Evolutionary conservation across 2,329 filamentous ascomycete genomes (phyloP), one percentile per base, ranked within the genome.

Genomic region (Didymellaceae sp.): DNA sequence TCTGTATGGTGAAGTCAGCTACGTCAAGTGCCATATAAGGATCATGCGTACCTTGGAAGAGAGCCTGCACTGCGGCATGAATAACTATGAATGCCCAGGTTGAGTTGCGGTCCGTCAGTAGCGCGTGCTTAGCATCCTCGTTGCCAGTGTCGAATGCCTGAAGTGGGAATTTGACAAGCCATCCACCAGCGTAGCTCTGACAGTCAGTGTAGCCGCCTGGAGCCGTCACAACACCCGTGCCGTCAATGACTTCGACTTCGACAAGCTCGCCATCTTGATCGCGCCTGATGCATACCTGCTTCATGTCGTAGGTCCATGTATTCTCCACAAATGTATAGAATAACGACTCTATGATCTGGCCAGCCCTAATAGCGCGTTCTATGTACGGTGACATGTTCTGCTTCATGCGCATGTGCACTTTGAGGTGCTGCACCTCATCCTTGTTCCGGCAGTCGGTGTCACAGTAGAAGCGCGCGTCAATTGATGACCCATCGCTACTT

Each of bases 301-400:
- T 41, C 52, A 59, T 49, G 32, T 62, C 59, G 16, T 59, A 50
- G 10, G 49, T 39, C 57, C 59, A 62, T 1, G 59, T 62, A 25
- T 52, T 37, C 32, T 59, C 46, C 28, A 57, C 18, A 34, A 59
- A 57, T 1, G 45, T 10, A 34, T 53, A 52, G 41, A 60, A 60
- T 4, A 62, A 30, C 11, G 20, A 25, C 33, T 57, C 52, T n/a
- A 42, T 55, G 21, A 56, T 35, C 17, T 51, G 34, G 26, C 57
- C 57, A 9, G 54, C 57, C n/a, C 32, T 41, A 20, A 47, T 31
- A 2, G 55, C 55, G 25, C 37, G 35, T 13, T 44, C 49, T 41
- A 45, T 49, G 17, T 25, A 43, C 6, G n/a, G n/a, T 7, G 41
- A 33, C 17, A 22, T 21, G 41, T 11, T 18, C 25, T 24, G 18